A percentile compares a stretch with the other conserved stretches of the same genome.
Evolutionary conservation across 768 basidiomycete species (phyloP).

Genomic region (Trametes cingulata): DNA sequence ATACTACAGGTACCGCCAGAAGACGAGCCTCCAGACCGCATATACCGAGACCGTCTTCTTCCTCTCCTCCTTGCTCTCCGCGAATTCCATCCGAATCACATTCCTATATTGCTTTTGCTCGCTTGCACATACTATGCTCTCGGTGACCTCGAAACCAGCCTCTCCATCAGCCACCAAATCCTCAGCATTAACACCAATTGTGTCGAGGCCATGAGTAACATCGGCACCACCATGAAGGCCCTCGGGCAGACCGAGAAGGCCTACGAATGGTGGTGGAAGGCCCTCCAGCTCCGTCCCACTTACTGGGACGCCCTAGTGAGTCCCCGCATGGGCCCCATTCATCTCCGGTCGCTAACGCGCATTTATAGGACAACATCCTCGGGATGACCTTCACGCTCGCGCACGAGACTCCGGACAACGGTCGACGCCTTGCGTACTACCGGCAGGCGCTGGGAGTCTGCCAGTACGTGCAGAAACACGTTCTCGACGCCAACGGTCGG

Average conservation of each 20-base stretch:
- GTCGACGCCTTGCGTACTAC: slow-evolving; percentile 21
- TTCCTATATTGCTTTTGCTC: slow-evolving; percentile 38
- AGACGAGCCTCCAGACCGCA: slow-evolving; percentile 18
- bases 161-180: slow-evolving; percentile 36
- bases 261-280: slow-evolving; percentile 43
- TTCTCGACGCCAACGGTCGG: slow-evolving; percentile 27
- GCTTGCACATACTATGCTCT: slow-evolving; percentile 39
- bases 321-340: background rate
- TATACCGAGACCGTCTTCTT: slow-evolving; percentile 32
- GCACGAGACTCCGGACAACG: slow-evolving; percentile 16
- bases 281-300: slow-evolving; percentile 33
- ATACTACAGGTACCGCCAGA: slow-evolving; percentile 15
- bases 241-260: slow-evolving; percentile 36
- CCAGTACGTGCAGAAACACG: slow-evolving; percentile 33
- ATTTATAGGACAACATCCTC: slow-evolving; percentile 37
- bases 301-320: slow-evolving; percentile 38
- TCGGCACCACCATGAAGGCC: slow-evolving; percentile 38
- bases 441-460: slow-evolving; percentile 36
- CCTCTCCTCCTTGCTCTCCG: slow-evolving; percentile 36
- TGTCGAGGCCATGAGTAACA: slow-evolving; percentile 44
- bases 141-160: slow-evolving; percentile 33
- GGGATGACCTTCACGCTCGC: slow-evolving; percentile 31
- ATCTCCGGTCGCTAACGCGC: slow-evolving; percentile 5
- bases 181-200: slow-evolving; percentile 31
- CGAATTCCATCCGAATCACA: slow-evolving; percentile 34